Percentiles rank a stretch among this genome's conserved stretches.
Conservation (phyloP, 192 early-diverging fungal species). For the Paraglomus brasilianum region DNA sequence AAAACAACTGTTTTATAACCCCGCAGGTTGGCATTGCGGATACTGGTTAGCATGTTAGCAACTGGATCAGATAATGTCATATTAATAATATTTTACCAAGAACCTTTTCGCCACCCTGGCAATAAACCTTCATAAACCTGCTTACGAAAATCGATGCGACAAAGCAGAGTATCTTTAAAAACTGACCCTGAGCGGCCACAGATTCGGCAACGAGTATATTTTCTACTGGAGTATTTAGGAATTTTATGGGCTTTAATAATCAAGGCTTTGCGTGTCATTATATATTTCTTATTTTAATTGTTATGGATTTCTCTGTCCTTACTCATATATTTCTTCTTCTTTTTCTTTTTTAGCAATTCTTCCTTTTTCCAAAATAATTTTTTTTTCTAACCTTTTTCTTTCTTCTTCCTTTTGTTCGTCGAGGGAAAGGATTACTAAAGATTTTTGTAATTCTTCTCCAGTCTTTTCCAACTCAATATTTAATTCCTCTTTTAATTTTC, state of each 20-base stretch:
- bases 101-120: not conserved
- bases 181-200: not conserved
- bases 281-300: not conserved
- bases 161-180: not conserved
- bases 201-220: slow-evolving; percentile 1
- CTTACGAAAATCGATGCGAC: not conserved
- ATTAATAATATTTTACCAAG: slow-evolving; percentile 7
- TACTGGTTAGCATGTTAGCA: not conserved
- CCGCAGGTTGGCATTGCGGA: slow-evolving; percentile 15
- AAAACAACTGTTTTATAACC: not conserved
- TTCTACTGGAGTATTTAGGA: not conserved
- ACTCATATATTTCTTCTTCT: not conserved
- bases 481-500: slow-evolving; percentile 8
- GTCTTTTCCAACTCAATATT: not conserved
- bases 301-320: not conserved
- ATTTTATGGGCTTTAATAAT: not conserved
- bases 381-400: slow-evolving; percentile 16
- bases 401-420: slow-evolving; percentile 16
- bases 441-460: slow-evolving; percentile 9
- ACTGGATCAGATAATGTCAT: slow-evolving; percentile 6
- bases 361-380: slow-evolving; percentile 4
- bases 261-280: slow-evolving; percentile 5
- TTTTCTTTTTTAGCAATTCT: not conserved
- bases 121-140: not conserved
- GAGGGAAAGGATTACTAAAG: slow-evolving; percentile 7